Evolutionary conservation across 495 filamentous ascomycete species (phyloP), one percentile per base, ranked within the genome.

Genomic region (Astrothelium macrocarpum): DNA sequence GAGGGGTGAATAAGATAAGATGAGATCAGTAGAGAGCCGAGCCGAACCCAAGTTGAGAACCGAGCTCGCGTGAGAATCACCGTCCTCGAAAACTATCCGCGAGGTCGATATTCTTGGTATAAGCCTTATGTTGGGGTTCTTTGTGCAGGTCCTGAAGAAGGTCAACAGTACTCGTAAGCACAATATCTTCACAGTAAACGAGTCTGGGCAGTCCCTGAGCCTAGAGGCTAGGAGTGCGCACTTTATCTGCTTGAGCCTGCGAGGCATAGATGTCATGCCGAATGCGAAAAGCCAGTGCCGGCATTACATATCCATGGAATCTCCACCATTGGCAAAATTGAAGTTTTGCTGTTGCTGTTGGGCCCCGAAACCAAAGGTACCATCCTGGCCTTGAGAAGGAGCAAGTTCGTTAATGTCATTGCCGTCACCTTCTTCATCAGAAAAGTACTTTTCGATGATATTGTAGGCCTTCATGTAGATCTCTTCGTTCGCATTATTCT

Each of bases 401-500:
- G 84, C 85, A 70, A 87, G 72, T 59, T 87, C 85, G 64, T 62
- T 70, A 49, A 86, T 84, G 59, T 91, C 89, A 67, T 84, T 88
- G 62, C 81, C 90, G 65, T 84, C 87, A 71, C 95, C 95, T 14
- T 97, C 94, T 69, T 98, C 94, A 73, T 99, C 95, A 0, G 91
- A 96, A 83, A 99, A 99, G 82, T 99, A 97, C 80, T 96, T 97
- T 84, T 97, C 95, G 71, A 99, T 99, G 78, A 99, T 97, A 81
- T 94, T 97, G 81, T 96, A 99, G 0, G 95, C 95, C 85, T 99
- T 99, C 94, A 99, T 97, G 82, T 99, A 99, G 70, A 99, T 99
- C 79, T 99, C 95, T 78, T 97, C 95, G 78, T 99, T 99, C 78
- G 95, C 93, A 70, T 99, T 99, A 78, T 93, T 96, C 81, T 99